phyloP scores from a whole-genome alignment of 2,329 filamentous ascomycete genomes.

The Nectriaceae sp. region DNA sequence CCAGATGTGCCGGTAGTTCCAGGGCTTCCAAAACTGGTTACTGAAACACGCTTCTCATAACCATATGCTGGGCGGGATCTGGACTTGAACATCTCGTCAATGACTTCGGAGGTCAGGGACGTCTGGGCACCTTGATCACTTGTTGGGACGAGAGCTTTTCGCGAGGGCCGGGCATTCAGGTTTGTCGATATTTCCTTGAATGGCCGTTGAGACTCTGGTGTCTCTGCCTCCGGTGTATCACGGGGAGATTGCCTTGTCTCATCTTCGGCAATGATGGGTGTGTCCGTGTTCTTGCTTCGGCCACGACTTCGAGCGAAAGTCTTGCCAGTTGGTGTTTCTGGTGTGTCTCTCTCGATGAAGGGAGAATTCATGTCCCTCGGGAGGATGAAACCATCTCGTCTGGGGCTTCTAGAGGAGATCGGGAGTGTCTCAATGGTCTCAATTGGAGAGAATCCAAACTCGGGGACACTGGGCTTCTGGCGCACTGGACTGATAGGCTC shows the following conservation, averaged over 20 bases:
- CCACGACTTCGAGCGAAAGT: constrained; percentile 47
- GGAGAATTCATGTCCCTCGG: constrained; percentile 45
- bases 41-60: constrained; percentile 40
- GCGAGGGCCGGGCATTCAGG: constrained; percentile 41
- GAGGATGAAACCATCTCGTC: constrained; percentile 58
- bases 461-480: constrained; percentile 24
- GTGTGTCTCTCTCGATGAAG: constrained; percentile 31
- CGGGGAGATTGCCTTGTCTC: constrained; percentile 58
- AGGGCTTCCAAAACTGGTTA: constrained; percentile 34
- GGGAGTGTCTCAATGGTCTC: constrained; percentile 49
- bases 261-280: constrained; percentile 63
- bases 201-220: constrained; percentile 57
- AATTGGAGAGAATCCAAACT: constrained; percentile 47
- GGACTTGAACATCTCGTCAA: constrained; percentile 72
- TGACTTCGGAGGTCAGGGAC: constrained; percentile 75
- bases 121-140: constrained; percentile 81
- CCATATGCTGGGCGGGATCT: constrained; percentile 20
- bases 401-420: constrained; percentile 50
- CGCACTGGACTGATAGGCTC: constrained; percentile 41
- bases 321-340: constrained; percentile 42
- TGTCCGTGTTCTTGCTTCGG: constrained; percentile 44
- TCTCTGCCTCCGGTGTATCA: constrained; percentile 42
- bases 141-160: constrained; percentile 46
- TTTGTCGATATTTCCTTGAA: constrained; percentile 67
- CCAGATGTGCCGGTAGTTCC: constrained; percentile 40